A percentile compares a stretch with the other conserved stretches of the same genome.
Evolutionary conservation across 2,329 filamentous ascomycete genomes (phyloP).

Genomic region (Pseudogymnoascus sp.): DNA sequence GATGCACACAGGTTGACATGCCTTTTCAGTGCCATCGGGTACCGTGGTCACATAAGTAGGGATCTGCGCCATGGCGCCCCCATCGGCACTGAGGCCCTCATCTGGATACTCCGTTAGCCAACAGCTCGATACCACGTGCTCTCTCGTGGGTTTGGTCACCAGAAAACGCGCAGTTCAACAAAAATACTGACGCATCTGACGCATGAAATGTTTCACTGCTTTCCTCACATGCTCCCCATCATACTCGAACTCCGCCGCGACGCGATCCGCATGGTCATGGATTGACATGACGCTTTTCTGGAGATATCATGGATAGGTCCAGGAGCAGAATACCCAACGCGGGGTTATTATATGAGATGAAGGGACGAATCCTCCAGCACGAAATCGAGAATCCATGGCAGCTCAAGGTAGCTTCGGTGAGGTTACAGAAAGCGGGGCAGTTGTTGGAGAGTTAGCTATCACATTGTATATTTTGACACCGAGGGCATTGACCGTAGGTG

Average conservation of each 20-base stretch:
- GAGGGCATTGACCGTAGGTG: not conserved
- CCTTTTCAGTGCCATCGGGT: slow-evolving; percentile 96
- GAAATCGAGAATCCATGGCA: not conserved
- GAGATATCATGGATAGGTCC: not conserved
- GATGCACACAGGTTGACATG: slow-evolving; percentile 31
- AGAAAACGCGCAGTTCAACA: slow-evolving; percentile 31
- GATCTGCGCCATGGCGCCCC: slow-evolving; percentile 84
- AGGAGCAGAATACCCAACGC: not conserved
- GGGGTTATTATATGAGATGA: not conserved
- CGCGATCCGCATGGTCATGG: slow-evolving; percentile 63
- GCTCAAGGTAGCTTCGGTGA: not conserved
- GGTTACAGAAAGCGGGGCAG: slow-evolving; percentile 7
- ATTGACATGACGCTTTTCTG: slow-evolving; percentile 52
- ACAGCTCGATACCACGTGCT: not conserved
- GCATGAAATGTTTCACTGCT: slow-evolving; percentile 76
- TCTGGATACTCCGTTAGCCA: slow-evolving; percentile 38
- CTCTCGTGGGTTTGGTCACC: not conserved
- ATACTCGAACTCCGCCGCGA: slow-evolving; percentile 82
- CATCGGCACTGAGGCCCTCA: slow-evolving; percentile 71
- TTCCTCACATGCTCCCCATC: slow-evolving; percentile 67
- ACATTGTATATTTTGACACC: not conserved
- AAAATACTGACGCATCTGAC: slow-evolving; percentile 61
- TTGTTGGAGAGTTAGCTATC: not conserved
- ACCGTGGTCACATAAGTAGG: slow-evolving; percentile 94
- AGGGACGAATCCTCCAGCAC: not conserved